Evolutionary conservation across 1,284 basidiomycete species (phyloP).

Genomic region (Rhodotorula sp.): DNA sequence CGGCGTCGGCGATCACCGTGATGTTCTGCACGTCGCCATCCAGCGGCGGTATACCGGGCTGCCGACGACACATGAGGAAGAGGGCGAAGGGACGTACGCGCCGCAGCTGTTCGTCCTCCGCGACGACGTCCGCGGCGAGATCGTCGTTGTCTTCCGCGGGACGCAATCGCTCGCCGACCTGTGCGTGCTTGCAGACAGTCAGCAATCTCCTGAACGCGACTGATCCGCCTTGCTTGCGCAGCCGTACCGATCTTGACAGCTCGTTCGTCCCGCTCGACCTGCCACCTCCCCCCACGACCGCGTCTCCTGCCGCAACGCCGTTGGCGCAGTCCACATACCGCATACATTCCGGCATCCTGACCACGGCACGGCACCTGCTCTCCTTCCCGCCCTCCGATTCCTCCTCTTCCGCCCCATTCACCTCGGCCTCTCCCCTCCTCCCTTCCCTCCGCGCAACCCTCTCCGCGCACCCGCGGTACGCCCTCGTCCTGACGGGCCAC

Average conservation of each 20-base stretch:
- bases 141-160: slow-evolving; percentile 36
- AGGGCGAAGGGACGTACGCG: slow-evolving; percentile 16
- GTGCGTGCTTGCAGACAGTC: slow-evolving; percentile 15
- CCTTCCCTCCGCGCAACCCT: slow-evolving; percentile 22
- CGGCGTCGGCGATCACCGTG: slow-evolving; percentile 24
- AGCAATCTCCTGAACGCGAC: no score
- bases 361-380: slow-evolving; percentile 32
- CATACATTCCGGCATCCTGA: slow-evolving; percentile 34
- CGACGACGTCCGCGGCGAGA: slow-evolving; percentile 31
- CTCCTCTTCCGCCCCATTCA: not conserved
- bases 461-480: slow-evolving; percentile 29
- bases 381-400: not conserved
- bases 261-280: slow-evolving; percentile 22
- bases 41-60: slow-evolving; percentile 23
- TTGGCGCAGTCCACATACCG: slow-evolving; percentile 1
- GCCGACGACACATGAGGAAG: not conserved
- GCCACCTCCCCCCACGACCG: not conserved
- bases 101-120: slow-evolving; percentile 39
- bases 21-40: slow-evolving; percentile 40
- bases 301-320: not conserved
- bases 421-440: slow-evolving; percentile 15
- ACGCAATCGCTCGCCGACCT: slow-evolving; percentile 39
- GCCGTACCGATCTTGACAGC: slow-evolving; percentile 39
- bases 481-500: slow-evolving; percentile 38
- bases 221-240: not conserved